Percentiles rank a stretch among this genome's conserved stretches.
phyloP scores from a whole-genome alignment of 495 filamentous ascomycete genomes.

The Achaetomiella virescens region DNA sequence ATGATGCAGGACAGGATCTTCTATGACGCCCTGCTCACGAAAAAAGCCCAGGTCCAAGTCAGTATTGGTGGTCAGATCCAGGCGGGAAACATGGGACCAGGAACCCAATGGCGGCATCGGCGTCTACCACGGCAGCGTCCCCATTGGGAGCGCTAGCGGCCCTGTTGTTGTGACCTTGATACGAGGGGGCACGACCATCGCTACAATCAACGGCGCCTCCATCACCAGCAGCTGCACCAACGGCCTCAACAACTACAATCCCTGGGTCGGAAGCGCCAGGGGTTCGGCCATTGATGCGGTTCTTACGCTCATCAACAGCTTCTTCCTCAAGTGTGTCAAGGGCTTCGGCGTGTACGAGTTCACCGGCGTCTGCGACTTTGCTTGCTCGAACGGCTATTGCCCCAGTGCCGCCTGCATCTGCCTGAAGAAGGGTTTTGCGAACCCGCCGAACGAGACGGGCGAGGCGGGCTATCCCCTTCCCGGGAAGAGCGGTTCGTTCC shows the following conservation, averaged over 20 bases:
- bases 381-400: not conserved
- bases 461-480: not conserved
- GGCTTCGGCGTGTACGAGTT: slow-evolving; percentile 7
- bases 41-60: not conserved
- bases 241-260: slow-evolving; percentile 8
- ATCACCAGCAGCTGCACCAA: slow-evolving; percentile 7
- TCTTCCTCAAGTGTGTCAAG: not conserved
- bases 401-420: not conserved
- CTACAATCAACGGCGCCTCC: not conserved
- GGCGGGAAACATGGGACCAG: slow-evolving; percentile 22
- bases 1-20: slow-evolving; percentile 2
- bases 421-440: not conserved
- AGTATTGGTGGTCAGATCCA: slow-evolving; percentile 7
- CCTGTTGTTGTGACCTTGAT: slow-evolving; percentile 42
- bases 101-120: slow-evolving; percentile 33
- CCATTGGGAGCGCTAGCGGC: slow-evolving; percentile 42
- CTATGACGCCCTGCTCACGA: not conserved
- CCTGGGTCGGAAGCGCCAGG: slow-evolving; percentile 6
- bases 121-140: slow-evolving; percentile 44
- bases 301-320: not conserved
- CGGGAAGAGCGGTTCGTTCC: not conserved
- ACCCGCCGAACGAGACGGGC: not conserved
- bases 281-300: not conserved
- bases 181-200: not conserved
- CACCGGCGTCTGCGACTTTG: slow-evolving; percentile 1